phyloP scores from a whole-genome alignment of 306 rosid species.

The Dicorynia guianensis region DNA sequence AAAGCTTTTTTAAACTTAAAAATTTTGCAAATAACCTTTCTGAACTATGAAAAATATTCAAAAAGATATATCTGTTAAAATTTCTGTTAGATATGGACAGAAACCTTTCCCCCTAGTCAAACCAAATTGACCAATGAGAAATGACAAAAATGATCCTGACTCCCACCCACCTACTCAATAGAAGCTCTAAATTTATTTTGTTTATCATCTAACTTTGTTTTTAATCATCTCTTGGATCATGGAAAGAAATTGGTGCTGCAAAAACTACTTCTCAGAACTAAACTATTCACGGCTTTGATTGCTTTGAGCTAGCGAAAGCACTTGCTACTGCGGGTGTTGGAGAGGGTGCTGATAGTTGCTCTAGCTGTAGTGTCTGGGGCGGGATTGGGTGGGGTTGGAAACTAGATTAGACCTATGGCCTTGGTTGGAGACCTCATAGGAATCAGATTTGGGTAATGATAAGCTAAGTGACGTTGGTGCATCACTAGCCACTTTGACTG shows the following conservation, averaged over 20 bases:
- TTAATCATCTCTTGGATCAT: slow-evolving; percentile 87
- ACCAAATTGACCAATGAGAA: no score
- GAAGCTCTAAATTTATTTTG: no score
- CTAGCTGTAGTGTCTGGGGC: no score
- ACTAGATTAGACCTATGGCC: slow-evolving; percentile 22
- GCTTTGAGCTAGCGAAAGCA: background rate
- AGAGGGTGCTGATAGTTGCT: background rate
- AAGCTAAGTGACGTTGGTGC: slow-evolving; percentile 72
- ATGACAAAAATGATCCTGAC: no score
- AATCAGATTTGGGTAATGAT: slow-evolving; percentile 69
- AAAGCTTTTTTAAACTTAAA: no score
- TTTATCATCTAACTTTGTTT: slow-evolving; percentile 76
- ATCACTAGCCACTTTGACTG: slow-evolving; percentile 47
- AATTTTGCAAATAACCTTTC: no score
- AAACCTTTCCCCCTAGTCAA: no score
- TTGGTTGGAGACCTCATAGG: slow-evolving; percentile 33
- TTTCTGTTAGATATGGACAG: no score
- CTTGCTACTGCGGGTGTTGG: background rate
- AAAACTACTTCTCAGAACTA: slow-evolving; percentile 60
- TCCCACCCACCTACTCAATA: no score
- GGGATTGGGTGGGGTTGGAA: slow-evolving; percentile 23
- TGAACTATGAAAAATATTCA: no score
- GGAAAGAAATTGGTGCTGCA: slow-evolving; percentile 61
- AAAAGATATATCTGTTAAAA: no score
- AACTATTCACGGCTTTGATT: background rate